These are phyloP conservation scores for Papiliotrema terrestris DNA, from an alignment of 1,284 basidiomycete genomes.

Conservation along the genomic window DNA sequence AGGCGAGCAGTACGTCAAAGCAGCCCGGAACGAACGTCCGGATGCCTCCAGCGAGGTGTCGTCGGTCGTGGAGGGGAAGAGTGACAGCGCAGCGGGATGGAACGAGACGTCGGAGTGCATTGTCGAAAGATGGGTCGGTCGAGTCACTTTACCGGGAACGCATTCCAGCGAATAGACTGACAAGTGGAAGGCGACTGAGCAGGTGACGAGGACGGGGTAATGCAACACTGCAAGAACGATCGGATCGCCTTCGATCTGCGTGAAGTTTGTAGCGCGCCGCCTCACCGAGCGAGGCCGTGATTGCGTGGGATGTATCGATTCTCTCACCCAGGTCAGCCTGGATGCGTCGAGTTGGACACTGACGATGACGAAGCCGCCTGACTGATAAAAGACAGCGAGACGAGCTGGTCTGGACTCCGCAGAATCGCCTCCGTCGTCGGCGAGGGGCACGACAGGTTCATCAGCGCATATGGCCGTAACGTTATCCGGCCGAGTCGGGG, in stretches of 20 bases:
- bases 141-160: not conserved
- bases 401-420: constrained; percentile 26
- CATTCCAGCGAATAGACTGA: constrained; percentile 31
- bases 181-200: constrained; percentile 38
- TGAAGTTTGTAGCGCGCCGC: constrained; percentile 16
- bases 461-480: constrained; percentile 45
- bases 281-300: constrained; percentile 19
- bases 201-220: constrained; percentile 37
- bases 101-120: constrained; percentile 46
- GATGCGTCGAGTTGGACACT: constrained; percentile 13
- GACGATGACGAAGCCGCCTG: constrained; percentile 45
- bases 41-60: not conserved
- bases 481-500: constrained; percentile 40
- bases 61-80: constrained; percentile 20
- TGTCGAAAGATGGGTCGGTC: constrained; percentile 25
- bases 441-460: constrained; percentile 22
- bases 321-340: constrained; percentile 28
- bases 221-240: constrained; percentile 39
- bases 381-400: constrained; percentile 44
- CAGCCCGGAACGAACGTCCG: constrained; percentile 24
- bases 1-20: constrained; percentile 44
- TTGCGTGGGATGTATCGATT: constrained; percentile 25
- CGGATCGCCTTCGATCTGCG: constrained; percentile 23
- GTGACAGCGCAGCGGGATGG: constrained; percentile 43
- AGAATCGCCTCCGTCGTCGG: constrained; percentile 2